These are phyloP conservation scores for Candida michaelii DNA, from an alignment of 805 yeast species.

Conservation along the genomic window DNA sequence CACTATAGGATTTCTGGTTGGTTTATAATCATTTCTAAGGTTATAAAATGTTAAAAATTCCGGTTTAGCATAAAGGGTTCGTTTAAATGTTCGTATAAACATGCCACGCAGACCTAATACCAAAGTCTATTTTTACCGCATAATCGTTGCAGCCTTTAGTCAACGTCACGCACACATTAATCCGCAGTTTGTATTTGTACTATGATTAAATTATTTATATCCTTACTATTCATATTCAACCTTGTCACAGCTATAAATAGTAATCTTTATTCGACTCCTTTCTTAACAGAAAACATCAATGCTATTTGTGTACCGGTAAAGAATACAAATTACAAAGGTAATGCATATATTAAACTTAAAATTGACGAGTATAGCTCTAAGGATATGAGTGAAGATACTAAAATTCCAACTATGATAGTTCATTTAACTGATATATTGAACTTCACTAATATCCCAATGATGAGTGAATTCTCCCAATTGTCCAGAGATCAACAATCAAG, in stretches of 20 bases:
- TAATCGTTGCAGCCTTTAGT: too few species aligned
- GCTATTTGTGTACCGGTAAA: conserved; percentile 10
- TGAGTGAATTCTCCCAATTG: conserved; percentile 15
- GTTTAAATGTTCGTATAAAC: neutral
- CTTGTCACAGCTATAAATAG: neutral
- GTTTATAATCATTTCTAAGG: conserved; percentile 34
- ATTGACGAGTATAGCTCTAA: neutral
- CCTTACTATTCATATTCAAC: neutral
- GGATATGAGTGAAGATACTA: conserved; percentile 1
- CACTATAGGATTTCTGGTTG: conserved; percentile 73
- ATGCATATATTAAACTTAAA: conserved; percentile 7
- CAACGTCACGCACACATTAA: neutral
- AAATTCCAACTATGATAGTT: conserved; percentile 26
- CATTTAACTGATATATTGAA: conserved; percentile 23
- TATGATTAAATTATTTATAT: neutral
- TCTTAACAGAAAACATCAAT: neutral
- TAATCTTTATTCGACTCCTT: conserved; percentile 1
- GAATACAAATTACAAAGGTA: conserved; percentile 1
- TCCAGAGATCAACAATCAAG: neutral
- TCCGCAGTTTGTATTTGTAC: neutral
- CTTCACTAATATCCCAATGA: conserved; percentile 20
- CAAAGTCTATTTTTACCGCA: too few species aligned
- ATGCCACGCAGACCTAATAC: too few species aligned
- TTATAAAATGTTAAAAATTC: conserved; percentile 1
- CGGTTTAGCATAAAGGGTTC: neutral